These are phyloP conservation scores for Candida sakaeoensis DNA, from an alignment of 805 yeast species.

Conservation along the genomic window DNA sequence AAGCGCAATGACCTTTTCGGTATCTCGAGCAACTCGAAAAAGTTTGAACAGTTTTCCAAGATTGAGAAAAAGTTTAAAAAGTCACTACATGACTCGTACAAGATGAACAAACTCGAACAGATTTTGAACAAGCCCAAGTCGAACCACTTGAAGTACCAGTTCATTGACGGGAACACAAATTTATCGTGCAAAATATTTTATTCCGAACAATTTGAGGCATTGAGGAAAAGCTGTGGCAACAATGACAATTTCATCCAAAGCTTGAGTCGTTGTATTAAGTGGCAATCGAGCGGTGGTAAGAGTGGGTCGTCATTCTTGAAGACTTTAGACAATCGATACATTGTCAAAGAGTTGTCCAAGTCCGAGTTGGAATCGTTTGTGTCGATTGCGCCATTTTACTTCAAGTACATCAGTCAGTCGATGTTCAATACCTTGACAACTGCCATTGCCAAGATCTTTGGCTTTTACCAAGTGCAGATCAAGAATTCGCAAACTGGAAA, in stretches of 20 bases:
- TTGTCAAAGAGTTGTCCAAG: conserved; percentile 83
- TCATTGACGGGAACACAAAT: conserved; percentile 77
- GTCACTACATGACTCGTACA: conserved; percentile 20
- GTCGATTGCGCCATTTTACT: conserved; percentile 93
- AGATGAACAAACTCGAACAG: conserved; percentile 47
- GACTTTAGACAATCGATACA: conserved; percentile 84
- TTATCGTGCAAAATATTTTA: conserved; percentile 91
- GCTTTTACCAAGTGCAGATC: conserved; percentile 90
- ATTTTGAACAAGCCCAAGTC: conserved; percentile 80
- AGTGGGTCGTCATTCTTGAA: conserved; percentile 93
- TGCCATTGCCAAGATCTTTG: conserved; percentile 90
- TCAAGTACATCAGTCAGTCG: conserved; percentile 93
- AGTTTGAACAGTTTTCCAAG: conserved; percentile 34
- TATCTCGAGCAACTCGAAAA: conserved; percentile 22
- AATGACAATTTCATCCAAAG: conserved; percentile 79
- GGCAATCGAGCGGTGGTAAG: conserved; percentile 97
- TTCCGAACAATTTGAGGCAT: conserved; percentile 95
- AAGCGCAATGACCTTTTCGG: conserved; percentile 6
- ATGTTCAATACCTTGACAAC: conserved; percentile 93
- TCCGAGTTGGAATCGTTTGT: conserved; percentile 91
- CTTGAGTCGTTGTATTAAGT: conserved; percentile 85
- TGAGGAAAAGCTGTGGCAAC: conserved; percentile 78
- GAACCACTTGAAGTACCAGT: conserved; percentile 88
- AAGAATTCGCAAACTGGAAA: conserved; percentile 74
- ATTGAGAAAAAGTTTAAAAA: conserved; percentile 40